Evolutionary conservation across 257 asterid genomes (phyloP), one percentile per base, ranked within the genome.

Genomic region (Voacanga thouarsii): DNA sequence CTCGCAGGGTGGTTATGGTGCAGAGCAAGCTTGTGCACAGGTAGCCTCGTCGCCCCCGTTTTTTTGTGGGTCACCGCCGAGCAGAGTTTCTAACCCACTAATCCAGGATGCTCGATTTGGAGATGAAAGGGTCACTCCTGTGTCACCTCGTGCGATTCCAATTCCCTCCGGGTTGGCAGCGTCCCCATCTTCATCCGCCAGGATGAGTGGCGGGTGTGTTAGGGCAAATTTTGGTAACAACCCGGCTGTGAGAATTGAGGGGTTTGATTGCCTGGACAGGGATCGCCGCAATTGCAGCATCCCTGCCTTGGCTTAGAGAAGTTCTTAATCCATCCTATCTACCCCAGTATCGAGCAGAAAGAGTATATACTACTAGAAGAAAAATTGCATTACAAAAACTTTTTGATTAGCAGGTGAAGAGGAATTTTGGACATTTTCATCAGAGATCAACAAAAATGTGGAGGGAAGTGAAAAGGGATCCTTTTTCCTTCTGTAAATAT

Each of bases 1-100:
- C 63, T 80, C 28, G 26, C 88, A 93, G 99, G 96, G 96, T 80
- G 87, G 87, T 85, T 74, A 75, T 51, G 85, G 87, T 57, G 30
- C 81, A 3, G 97, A 90, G 41, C 98, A 88, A 76, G 60, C 91
- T 10, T 77, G 75, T 66, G 53, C 91, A 66, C 94, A 86, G 77
- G 84, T 84, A 84, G 96, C 97, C 82, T 90, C 97, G 91, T 93
- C 99, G 89, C 99, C 98, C 97, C 98, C 98, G 66, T 96, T 92
- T 96, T 96, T 93, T 89, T 69, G 89, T 3, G 98, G 99, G 98
- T 96, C 99, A 24, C 99, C 99, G 90, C 99, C 99, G 89, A 88
- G 95, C 79, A 89, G 99, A 92, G 98, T 90, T 41, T 92, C 99
- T 90, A 96, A 96, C 97, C 99, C 99, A 59, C 88, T 96, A 88